These are phyloP conservation scores for Alternaria metachromatica DNA, from an alignment of 2,329 filamentous ascomycete species.

Conservation along the genomic window DNA sequence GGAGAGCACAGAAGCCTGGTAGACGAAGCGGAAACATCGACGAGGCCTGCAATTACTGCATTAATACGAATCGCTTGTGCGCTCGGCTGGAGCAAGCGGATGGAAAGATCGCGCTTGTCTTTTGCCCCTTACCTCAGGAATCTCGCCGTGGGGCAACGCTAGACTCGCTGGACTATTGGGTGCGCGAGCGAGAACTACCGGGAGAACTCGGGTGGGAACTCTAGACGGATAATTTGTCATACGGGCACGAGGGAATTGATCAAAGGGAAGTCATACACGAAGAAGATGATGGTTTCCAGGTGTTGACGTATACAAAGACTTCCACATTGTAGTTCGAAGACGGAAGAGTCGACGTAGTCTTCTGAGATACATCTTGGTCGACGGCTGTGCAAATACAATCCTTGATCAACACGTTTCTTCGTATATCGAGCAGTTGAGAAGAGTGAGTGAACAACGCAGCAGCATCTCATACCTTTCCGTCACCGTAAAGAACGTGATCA, in stretches of 20 bases:
- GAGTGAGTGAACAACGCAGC: accelerated
- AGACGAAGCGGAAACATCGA: not conserved
- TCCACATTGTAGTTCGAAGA: too few species aligned
- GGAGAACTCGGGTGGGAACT: too few species aligned
- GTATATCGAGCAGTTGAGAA: not conserved
- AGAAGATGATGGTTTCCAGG: too few species aligned
- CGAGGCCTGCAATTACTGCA: not conserved
- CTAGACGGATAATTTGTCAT: too few species aligned
- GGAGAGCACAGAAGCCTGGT: not conserved
- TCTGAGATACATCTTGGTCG: too few species aligned
- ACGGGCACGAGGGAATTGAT: not conserved
- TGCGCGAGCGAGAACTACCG: too few species aligned
- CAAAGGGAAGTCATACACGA: not conserved
- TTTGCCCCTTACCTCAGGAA: not conserved
- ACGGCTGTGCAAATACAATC: not conserved
- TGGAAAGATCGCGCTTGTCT: not conserved
- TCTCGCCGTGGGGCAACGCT: accelerated
- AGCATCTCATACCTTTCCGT: not conserved
- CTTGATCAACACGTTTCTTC: not conserved
- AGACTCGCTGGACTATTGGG: not conserved
- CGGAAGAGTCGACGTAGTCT: too few species aligned
- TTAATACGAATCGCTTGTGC: not conserved
- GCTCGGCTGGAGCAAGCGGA: not conserved
- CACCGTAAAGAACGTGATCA: accelerated
- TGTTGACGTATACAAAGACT: too few species aligned